Evolutionary conservation across 2,329 filamentous ascomycete species (phyloP), one percentile per base, ranked within the genome.

Genomic region (Coleophoma crateriformis): DNA sequence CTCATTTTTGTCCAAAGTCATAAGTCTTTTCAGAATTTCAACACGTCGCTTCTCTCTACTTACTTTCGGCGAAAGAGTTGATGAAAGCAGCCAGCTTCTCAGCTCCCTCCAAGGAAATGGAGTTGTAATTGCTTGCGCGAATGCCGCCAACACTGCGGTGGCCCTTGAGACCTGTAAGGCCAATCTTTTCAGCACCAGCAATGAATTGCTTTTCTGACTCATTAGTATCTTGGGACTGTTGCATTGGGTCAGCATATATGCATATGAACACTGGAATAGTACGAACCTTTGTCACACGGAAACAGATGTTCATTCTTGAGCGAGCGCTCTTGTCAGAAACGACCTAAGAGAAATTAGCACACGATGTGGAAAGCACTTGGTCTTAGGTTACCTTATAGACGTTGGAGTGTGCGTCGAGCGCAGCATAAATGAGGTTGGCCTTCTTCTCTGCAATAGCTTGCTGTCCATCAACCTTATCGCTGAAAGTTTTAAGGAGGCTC

Each of bases 251-350:
- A 33, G 45, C 2, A 34, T 19, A 12, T 19, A 20, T 11, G 11
- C 22, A 44, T 15, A 13, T 15, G 7, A 44, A 32, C 3, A 33
- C 12, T 32, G 19, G 33, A n/a, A 27, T 34, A 7, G 6, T 34
- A 53, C 67, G 51, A 61, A 70, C 74, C 63, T 73, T 75, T 11
- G 50, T 56, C 59, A 95, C 78, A 14, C 90, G 76, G 77, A 96
- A 96, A 76, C 90, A 96, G 51, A 97, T 88, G 70, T 97, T 97
- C 87, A 97, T 96, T 49, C 90, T 77, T 60, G 88, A 95, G 50
- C 91, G 85, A 3, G 79, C 86, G 19, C 73, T 73, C 70, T 87
- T 87, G 58, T 87, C 78, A 0, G 90, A 89, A 0, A 96, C 83
- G 33, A 96, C 67, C 51, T 61, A n/a, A 38, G 20, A 5, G 15